Base-by-base conservation (phyloP, 805 yeast genomes). In the Schwanniomyces polymorphus region DNA sequence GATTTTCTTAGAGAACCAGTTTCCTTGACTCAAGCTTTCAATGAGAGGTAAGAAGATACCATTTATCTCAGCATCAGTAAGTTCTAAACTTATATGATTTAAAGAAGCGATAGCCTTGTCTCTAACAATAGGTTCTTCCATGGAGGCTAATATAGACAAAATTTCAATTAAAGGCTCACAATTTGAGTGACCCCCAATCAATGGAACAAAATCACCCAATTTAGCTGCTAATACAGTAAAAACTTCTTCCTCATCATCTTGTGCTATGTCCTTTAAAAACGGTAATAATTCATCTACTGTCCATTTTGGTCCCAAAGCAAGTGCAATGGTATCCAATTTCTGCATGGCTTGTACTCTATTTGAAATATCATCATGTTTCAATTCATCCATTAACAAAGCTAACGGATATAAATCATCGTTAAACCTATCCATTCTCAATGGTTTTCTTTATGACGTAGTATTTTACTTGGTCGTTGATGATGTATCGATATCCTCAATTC, bases 211-310 rank as follows among this genome's bases (percentile, higher is more conserved):
- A 47, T 81, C 80, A 17, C 96, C 96, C 57, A 94, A 72, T 73
- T 91, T 92, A 57, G 86, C 89, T 3, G 97, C 97, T 52, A 95
- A 78, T 17, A 91, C 92, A 1, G 97, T 89, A 68, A 92, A 86
- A 6, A 94, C 97, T 70, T 94, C 99, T 68, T 94, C 99, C 70
- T 94, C 99, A 65, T 95, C 99, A 59, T 94, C 99, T 55, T 88
- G 94, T 8, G 91, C 90, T 23, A 86, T 94, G 51, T 86, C 91
- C 55, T 85, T 89, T 51, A 94, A 77, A 60, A 92, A 94, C 31
- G 98, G 97, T 45, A 94, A 75, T 61, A 94, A 78, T 65, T 94
- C 99, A 41, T 79, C 79, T 49, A 97, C 78, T 9, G 98, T 88
- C 61, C 98, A 81, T 64, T 90, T 96, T 6, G 94, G 91, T 7